These are phyloP conservation scores for Gryganskiella cystojenkinii DNA, from an alignment of 192 early-diverging fungal species.

Conservation along the genomic window DNA sequence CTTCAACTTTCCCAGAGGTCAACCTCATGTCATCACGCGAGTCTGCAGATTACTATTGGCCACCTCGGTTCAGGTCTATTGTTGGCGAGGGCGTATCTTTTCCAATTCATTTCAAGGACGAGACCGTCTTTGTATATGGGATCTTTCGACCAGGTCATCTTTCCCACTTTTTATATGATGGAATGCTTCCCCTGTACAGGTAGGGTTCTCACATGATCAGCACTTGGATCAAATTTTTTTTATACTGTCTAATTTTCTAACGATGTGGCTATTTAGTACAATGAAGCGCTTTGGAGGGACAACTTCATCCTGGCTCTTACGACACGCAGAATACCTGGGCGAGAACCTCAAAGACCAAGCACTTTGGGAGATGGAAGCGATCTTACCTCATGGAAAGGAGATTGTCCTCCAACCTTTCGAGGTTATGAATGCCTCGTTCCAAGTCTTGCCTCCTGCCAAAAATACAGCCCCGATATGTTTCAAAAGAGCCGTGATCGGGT, in stretches of 20 bases:
- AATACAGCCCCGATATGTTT: conserved; percentile 37
- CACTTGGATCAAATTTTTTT: no score
- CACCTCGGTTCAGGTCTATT: conserved; percentile 5
- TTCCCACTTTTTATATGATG: conserved; percentile 54
- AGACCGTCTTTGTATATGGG: conserved; percentile 51
- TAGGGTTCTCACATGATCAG: neutral
- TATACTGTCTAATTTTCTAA: no score
- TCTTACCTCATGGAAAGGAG: conserved; percentile 29
- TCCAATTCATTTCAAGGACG: conserved; percentile 8
- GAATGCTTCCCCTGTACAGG: conserved; percentile 50
- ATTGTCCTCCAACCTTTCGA: conserved; percentile 27
- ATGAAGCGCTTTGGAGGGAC: conserved; percentile 33
- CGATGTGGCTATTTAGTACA: no score
- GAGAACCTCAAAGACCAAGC: neutral
- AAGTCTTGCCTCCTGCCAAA: conserved; percentile 27
- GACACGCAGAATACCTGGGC: neutral
- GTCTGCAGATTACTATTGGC: conserved; percentile 3
- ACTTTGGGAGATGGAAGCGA: conserved; percentile 28
- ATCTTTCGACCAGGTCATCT: conserved; percentile 47
- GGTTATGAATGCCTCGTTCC: conserved; percentile 16
- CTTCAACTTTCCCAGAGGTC: neutral
- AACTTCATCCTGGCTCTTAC: conserved; percentile 24
- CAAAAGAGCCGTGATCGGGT: conserved; percentile 27
- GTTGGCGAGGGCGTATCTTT: no score
- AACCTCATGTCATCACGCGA: conserved; percentile 11